Evolutionary conservation across 2,329 filamentous ascomycete species (phyloP).

Genomic region (Ophiocordyceps camponoti-saundersi): DNA sequence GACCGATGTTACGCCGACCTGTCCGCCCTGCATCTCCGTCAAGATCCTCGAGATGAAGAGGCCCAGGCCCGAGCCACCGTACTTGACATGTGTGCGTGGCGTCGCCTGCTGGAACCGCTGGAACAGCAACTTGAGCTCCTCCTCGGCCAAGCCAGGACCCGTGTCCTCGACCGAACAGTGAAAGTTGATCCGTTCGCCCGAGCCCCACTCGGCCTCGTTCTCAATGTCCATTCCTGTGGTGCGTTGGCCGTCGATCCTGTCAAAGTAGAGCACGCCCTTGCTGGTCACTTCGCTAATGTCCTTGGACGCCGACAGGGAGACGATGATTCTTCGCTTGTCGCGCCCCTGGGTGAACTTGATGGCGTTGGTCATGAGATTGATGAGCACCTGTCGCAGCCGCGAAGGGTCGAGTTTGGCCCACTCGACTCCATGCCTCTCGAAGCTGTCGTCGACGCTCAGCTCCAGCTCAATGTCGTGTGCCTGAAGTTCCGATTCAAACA

Average conservation of each 20-base stretch:
- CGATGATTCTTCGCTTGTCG: constrained; percentile 39
- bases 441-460: constrained; percentile 52
- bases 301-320: constrained; percentile 47
- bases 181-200: constrained; percentile 53
- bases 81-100: constrained; percentile 54
- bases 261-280: constrained; percentile 28
- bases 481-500: constrained; percentile 62
- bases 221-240: constrained; percentile 22
- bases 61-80: constrained; percentile 52
- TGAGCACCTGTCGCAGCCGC: constrained; percentile 55
- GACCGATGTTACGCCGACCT: constrained; percentile 54
- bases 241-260: constrained; percentile 22
- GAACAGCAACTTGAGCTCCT: constrained; percentile 50
- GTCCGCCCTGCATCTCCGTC: constrained; percentile 61
- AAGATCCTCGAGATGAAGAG: constrained; percentile 63
- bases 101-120: constrained; percentile 53
- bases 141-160: constrained; percentile 45
- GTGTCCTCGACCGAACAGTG: constrained; percentile 59
- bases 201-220: constrained; percentile 49
- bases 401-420: constrained; percentile 65
- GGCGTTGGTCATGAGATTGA: constrained; percentile 56
- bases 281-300: constrained; percentile 25
- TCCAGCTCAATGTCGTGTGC: constrained; percentile 56
- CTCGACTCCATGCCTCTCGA: constrained; percentile 44
- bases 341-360: constrained; percentile 49